Evolutionary conservation across 2,329 filamentous ascomycete genomes (phyloP).

Genomic region (Aspergillus eucalypticola): DNA sequence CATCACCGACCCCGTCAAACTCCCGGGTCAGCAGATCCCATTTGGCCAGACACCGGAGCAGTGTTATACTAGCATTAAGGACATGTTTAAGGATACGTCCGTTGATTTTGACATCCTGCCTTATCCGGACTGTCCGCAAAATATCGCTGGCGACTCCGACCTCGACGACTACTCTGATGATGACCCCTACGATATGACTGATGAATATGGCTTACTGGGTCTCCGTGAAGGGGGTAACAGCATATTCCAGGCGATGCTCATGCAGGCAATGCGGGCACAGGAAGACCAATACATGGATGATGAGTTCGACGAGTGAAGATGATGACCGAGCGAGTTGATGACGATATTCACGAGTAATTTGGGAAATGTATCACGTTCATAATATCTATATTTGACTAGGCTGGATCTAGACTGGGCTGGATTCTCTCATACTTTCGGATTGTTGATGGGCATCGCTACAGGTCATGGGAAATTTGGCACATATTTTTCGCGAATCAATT

Average conservation of each 20-base stretch:
- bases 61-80: slow-evolving; percentile 16
- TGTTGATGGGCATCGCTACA: background rate
- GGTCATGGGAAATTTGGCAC: background rate
- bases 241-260: background rate
- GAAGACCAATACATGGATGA: background rate
- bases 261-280: slow-evolving; percentile 2
- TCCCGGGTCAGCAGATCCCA: slow-evolving; percentile 19
- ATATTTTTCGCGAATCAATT: background rate
- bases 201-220: background rate
- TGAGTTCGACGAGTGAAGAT: background rate
- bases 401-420: background rate
- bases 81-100: slow-evolving; percentile 22
- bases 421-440: background rate
- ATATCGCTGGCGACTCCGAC: background rate
- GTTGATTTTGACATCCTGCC: slow-evolving; percentile 20
- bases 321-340: background rate
- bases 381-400: background rate
- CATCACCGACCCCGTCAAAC: slow-evolving; percentile 19
- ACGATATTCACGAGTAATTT: background rate
- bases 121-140: background rate
- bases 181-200: background rate
- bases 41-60: slow-evolving; percentile 18
- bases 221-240: background rate
- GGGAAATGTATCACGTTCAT: background rate
- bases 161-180: slow-evolving; percentile 3